Percentiles rank a stretch among this genome's conserved stretches.
Evolutionary conservation across 208 protist genomes (phyloP).

Genomic region (Herpetomonas tarakana): DNA sequence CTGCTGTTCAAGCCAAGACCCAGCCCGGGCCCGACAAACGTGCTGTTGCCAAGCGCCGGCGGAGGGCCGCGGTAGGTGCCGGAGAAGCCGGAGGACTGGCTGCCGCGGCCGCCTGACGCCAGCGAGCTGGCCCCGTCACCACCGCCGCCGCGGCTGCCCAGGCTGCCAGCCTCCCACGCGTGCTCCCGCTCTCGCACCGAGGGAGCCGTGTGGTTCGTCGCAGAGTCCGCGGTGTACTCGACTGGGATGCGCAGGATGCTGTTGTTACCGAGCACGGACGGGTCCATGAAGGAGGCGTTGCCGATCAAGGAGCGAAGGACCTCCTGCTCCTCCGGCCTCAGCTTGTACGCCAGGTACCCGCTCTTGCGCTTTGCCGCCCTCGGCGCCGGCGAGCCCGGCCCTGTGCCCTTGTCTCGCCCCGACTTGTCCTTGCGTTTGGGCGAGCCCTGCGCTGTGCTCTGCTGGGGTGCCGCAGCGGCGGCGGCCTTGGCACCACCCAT

Average conservation of each 20-base stretch:
- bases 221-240: background rate
- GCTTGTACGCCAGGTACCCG: slow-evolving; percentile 41
- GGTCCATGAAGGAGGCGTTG: slow-evolving; percentile 9
- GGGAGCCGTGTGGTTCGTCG: background rate
- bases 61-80: background rate
- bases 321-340: slow-evolving; percentile 34
- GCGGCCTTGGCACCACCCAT: too few species aligned
- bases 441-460: too few species aligned
- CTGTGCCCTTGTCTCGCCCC: background rate
- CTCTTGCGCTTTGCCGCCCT: background rate
- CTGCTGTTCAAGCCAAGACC: slow-evolving; percentile 13
- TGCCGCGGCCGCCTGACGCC: background rate
- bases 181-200: background rate
- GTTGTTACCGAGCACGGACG: background rate
- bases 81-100: background rate
- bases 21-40: slow-evolving; percentile 8
- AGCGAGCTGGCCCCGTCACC: background rate
- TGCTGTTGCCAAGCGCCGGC: background rate
- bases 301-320: slow-evolving; percentile 19
- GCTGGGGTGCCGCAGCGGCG: too few species aligned
- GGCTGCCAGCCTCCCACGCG: background rate
- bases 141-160: slow-evolving; percentile 8
- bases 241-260: slow-evolving; percentile 1
- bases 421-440: too few species aligned
- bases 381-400: too few species aligned